Evolutionary conservation across 345 rosid genomes (phyloP).

Genomic region (Syzygium aqueum): DNA sequence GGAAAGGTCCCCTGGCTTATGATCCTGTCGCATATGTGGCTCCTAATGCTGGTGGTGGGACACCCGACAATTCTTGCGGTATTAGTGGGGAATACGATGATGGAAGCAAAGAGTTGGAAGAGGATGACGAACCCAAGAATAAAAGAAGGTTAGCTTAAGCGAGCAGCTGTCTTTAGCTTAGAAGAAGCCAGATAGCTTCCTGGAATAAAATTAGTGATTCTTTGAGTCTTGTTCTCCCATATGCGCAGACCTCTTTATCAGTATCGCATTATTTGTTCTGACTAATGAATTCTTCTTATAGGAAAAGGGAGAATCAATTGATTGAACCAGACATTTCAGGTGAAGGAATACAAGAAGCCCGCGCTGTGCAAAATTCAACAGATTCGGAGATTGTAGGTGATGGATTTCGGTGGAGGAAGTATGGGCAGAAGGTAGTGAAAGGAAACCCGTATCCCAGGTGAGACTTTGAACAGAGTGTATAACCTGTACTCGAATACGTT

Average conservation of each 20-base stretch:
- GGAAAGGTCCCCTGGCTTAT: slow-evolving; percentile 7
- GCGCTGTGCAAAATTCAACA: slow-evolving; percentile 28
- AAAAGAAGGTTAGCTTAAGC: slow-evolving; percentile 55
- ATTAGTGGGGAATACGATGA: slow-evolving; percentile 57
- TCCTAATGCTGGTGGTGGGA: slow-evolving; percentile 20
- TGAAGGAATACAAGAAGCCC: slow-evolving; percentile 32
- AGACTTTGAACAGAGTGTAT: neutral
- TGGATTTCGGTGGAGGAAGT: slow-evolving; percentile 98
- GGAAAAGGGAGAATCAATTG: slow-evolving; percentile 51
- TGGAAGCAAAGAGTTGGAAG: slow-evolving; percentile 45
- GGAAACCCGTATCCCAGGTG: slow-evolving; percentile 95
- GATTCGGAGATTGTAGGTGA: slow-evolving; percentile 76
- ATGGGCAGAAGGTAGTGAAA: slow-evolving; percentile 94
- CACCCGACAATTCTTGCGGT: slow-evolving; percentile 57
- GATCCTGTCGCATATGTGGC: slow-evolving; percentile 22
- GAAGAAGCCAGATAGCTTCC: neutral
- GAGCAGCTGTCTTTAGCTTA: neutral
- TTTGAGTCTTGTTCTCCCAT: neutral
- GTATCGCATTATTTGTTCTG: neutral
- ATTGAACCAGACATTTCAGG: slow-evolving; percentile 38
- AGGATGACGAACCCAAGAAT: slow-evolving; percentile 48
- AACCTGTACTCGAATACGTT: neutral
- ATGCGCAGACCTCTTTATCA: neutral
- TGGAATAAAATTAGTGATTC: neutral
- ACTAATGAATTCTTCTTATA: slow-evolving; percentile 4